Base-by-base conservation (phyloP, 768 basidiomycete species). In the Pleurotus tuoliensis region DNA sequence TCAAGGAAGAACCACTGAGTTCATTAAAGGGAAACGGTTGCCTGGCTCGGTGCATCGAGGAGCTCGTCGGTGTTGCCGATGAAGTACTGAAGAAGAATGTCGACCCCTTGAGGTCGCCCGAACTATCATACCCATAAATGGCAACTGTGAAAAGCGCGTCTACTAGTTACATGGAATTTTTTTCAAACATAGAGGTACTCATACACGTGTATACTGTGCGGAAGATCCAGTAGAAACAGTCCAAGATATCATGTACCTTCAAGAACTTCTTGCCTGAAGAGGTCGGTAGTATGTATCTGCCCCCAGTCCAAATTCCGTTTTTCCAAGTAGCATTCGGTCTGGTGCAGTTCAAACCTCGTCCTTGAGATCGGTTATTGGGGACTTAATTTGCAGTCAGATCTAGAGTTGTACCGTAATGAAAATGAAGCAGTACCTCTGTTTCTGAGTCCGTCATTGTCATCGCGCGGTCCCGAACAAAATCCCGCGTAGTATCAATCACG, bases 401-500 rank as follows among this genome's bases (percentile, higher is more conserved):
- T 34, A 11, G 9, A 34, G 30, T 34, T 34, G 30, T 34, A 9
- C 30, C 30, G 30, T 34, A 34, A 34, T 34, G 9, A 34, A 34
- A 20, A 40, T 38, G 3, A 39, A 41, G 15, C 39, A 22, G 51
- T n/a, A 53, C 51, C 16, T 53, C 51, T 11, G 39, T 41, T n/a
- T 53, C 51, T 39, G 51, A 53, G 51, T 53, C 51, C 38, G 51
- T 53, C 16, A 41, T 39, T 7, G 51, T 53, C 41, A 53, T 20
- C 11, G 54, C 54, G 27, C 45, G 54, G 54, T 83, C 82, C 34
- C 67, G 74, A 47, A 70, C 65, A 47, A 72, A 74, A 56, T 85
- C 83, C 25, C 82, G 75, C 40, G 75, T 83, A 6, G 84, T 85
- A 64, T 86, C 81, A 56, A 86, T 81, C 69, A 83, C 82, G 70